phyloP scores from a whole-genome alignment of 192 early-diverging fungal genomes.

The Lunasporangiospora selenospora region DNA sequence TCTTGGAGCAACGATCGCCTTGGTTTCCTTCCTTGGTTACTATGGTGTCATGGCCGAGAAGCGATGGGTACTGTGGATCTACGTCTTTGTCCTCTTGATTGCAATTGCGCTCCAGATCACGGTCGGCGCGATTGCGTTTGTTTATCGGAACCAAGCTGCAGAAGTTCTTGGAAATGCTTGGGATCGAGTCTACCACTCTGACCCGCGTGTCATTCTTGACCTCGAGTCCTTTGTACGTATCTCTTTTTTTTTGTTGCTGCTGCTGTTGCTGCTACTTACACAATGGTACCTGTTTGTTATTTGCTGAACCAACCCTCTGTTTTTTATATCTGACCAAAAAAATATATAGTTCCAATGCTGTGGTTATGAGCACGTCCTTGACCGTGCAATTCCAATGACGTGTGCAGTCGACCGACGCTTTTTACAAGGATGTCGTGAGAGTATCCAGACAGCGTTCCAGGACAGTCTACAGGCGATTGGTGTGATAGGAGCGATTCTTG shows the following conservation, averaged over 20 bases:
- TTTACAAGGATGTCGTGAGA: constrained; percentile 42
- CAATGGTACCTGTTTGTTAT: too few species aligned
- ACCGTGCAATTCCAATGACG: constrained; percentile 35
- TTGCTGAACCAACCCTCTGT: neutral
- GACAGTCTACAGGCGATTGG: constrained; percentile 48
- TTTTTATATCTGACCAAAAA: neutral
- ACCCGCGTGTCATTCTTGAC: constrained; percentile 43
- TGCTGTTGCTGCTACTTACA: neutral
- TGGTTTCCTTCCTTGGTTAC: constrained; percentile 44
- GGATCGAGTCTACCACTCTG: constrained; percentile 35
- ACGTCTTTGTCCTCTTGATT: constrained; percentile 26
- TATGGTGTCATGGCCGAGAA: constrained; percentile 47
- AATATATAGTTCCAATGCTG: constrained; percentile 51
- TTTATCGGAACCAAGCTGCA: constrained; percentile 32
- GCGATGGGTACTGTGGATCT: constrained; percentile 43
- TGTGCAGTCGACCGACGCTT: constrained; percentile 33
- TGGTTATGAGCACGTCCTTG: constrained; percentile 44
- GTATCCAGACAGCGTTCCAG: constrained; percentile 43
- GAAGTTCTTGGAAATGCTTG: constrained; percentile 44
- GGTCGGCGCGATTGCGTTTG: constrained; percentile 40
- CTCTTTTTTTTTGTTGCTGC: neutral
- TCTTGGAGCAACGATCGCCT: constrained; percentile 34
- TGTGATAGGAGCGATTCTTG: constrained; percentile 45
- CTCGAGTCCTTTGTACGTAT: constrained; percentile 44
- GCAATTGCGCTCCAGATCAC: constrained; percentile 46